phyloP scores from a whole-genome alignment of 441 rosid species.

The Jatropha multifida region DNA sequence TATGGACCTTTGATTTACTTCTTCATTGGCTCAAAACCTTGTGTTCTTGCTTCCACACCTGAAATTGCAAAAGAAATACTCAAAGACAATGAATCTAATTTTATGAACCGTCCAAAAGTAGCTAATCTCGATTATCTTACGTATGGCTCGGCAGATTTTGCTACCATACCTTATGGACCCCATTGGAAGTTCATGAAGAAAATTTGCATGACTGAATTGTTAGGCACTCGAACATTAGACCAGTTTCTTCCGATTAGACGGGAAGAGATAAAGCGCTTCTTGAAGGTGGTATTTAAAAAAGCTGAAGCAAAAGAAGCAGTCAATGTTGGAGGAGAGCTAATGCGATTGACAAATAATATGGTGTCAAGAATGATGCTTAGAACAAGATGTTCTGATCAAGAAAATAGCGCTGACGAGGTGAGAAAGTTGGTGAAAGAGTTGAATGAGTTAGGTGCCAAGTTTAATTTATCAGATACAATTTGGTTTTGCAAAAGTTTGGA shows the following conservation, averaged over 20 bases:
- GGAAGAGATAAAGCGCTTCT: constrained; percentile 45
- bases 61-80: constrained; percentile 42
- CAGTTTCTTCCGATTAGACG: constrained; percentile 39
- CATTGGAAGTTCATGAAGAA: constrained; percentile 79
- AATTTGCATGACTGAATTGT: constrained; percentile 62
- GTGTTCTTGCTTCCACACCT: constrained; percentile 41
- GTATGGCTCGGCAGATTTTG: constrained; percentile 65
- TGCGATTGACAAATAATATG: constrained; percentile 52
- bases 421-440: constrained; percentile 55
- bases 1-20: constrained; percentile 44
- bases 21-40: constrained; percentile 47
- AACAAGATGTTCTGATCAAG: constrained; percentile 36
- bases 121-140: constrained; percentile 62
- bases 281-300: constrained; percentile 35
- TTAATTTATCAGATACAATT: constrained; percentile 57
- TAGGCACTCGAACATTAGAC: constrained; percentile 49
- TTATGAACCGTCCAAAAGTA: constrained; percentile 53
- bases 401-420: constrained; percentile 39
- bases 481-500: constrained; percentile 65
- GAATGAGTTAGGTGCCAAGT: constrained; percentile 48
- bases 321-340: constrained; percentile 49
- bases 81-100: constrained; percentile 47
- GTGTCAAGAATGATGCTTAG: constrained; percentile 58
- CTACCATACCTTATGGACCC: constrained; percentile 54
- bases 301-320: constrained; percentile 40